Conservation (phyloP, 139 green algal species). For the Picochlorum sp. region DNA sequence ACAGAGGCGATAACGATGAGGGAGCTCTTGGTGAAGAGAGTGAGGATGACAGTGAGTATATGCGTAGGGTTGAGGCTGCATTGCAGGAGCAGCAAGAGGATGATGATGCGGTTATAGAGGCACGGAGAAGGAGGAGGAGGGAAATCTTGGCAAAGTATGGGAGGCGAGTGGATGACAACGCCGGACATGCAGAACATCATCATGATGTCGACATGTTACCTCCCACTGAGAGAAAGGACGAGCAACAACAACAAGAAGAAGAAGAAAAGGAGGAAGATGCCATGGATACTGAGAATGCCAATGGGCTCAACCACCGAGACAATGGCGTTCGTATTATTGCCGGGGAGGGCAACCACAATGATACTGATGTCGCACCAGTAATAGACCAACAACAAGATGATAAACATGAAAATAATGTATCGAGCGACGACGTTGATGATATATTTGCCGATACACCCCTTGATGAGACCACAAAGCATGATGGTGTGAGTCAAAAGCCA, state of each 20-base stretch:
- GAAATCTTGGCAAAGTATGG: constrained; percentile 56
- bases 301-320: too few species aligned
- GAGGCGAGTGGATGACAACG: background rate
- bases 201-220: background rate
- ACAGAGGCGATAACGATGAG: too few species aligned
- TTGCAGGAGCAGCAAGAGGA: constrained; percentile 31
- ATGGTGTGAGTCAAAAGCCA: background rate
- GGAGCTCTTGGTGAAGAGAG: too few species aligned
- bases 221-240: background rate
- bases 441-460: constrained; percentile 59
- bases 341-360: too few species aligned
- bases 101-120: constrained; percentile 55
- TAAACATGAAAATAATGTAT: background rate
- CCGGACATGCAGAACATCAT: too few species aligned
- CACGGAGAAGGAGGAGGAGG: constrained; percentile 39
- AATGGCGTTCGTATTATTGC: background rate
- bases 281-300: background rate
- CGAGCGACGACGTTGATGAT: constrained; percentile 42
- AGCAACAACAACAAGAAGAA: background rate
- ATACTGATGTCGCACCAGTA: background rate
- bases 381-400: background rate
- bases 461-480: constrained; percentile 4
- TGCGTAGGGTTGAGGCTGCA: constrained; percentile 21
- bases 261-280: background rate
- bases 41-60: constrained; percentile 20